Evolutionary conservation across 495 filamentous ascomycete species (phyloP).

Genomic region (Lasiosphaeria ovina): DNA sequence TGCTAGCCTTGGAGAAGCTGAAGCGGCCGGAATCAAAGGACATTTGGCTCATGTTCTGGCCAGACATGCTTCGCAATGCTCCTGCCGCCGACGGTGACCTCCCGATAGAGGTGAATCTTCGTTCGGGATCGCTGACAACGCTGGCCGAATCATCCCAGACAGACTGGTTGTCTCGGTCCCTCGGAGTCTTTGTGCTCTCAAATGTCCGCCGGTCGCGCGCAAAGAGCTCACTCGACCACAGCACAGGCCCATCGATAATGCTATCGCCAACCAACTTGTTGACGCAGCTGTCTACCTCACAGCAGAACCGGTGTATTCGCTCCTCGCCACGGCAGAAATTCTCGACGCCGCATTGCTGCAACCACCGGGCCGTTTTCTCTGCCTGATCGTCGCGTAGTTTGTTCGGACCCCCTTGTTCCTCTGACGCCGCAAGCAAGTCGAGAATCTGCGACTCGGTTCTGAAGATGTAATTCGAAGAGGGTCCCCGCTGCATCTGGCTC

Average conservation of each 20-base stretch:
- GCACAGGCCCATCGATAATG: conserved; percentile 79
- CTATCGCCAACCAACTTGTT: conserved; percentile 83
- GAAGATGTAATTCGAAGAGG: conserved; percentile 68
- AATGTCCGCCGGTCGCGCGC: conserved; percentile 72
- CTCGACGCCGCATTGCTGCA: conserved; percentile 76
- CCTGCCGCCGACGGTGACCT: conserved; percentile 40
- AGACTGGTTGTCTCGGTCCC: conserved; percentile 34
- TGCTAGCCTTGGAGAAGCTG: conserved; percentile 54
- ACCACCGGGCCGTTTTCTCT: conserved; percentile 80
- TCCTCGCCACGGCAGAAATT: conserved; percentile 97
- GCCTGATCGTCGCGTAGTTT: conserved; percentile 97
- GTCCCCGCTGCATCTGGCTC: conserved; percentile 54
- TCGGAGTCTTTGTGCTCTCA: conserved; percentile 58
- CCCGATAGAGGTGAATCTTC: conserved; percentile 36
- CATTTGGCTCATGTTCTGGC: conserved; percentile 58
- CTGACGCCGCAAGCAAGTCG: conserved; percentile 78
- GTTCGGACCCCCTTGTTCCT: conserved; percentile 84
- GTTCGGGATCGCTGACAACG: conserved; percentile 51
- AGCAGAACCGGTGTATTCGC: conserved; percentile 88
- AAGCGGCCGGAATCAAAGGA: conserved; percentile 65
- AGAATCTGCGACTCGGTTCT: conserved; percentile 84
- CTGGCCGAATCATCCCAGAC: conserved; percentile 56
- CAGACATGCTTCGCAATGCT: conserved; percentile 52
- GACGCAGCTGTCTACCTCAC: conserved; percentile 85
- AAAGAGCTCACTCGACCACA: conserved; percentile 92